These are phyloP conservation scores for Auxenochlorella protothecoides DNA, from an alignment of 139 green algal genomes.

Conservation along the genomic window DNA sequence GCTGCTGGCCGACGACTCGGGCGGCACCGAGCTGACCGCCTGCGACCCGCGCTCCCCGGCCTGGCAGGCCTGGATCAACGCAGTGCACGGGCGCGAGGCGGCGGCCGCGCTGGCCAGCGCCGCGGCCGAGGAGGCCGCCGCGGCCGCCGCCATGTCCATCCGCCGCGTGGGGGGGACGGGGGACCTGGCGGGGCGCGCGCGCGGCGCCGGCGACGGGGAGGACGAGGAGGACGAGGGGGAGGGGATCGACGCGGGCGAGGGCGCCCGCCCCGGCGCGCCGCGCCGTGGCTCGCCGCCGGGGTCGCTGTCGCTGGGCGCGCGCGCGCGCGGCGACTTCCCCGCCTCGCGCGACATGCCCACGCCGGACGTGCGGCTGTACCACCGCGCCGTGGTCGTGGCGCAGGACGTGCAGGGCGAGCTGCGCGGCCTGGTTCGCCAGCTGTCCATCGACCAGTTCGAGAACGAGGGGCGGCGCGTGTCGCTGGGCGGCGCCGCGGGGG, in stretches of 20 bases:
- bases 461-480: constrained; percentile 87
- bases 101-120: constrained; percentile 57
- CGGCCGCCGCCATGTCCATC: constrained; percentile 60
- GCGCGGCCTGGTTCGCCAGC: constrained; percentile 79
- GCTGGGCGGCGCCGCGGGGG: constrained; percentile 22
- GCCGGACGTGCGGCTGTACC: constrained; percentile 80
- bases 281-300: neutral
- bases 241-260: constrained; percentile 5
- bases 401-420: constrained; percentile 41
- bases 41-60: constrained; percentile 65
- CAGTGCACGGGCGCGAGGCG: constrained; percentile 47
- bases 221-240: constrained; percentile 18
- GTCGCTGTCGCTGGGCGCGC: constrained; percentile 33
- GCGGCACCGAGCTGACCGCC: constrained; percentile 59
- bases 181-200: constrained; percentile 40
- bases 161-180: constrained; percentile 39
- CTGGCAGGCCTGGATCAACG: constrained; percentile 69
- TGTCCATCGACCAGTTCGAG: constrained; percentile 98
- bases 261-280: too few species aligned
- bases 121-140: constrained; percentile 75
- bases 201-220: constrained; percentile 22
- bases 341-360: constrained; percentile 36
- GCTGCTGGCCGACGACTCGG: constrained; percentile 61
- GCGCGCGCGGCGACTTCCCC: constrained; percentile 21
- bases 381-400: constrained; percentile 85